Evolutionary conservation across 345 rosid species (phyloP).

Genomic region (Acer campestre): DNA sequence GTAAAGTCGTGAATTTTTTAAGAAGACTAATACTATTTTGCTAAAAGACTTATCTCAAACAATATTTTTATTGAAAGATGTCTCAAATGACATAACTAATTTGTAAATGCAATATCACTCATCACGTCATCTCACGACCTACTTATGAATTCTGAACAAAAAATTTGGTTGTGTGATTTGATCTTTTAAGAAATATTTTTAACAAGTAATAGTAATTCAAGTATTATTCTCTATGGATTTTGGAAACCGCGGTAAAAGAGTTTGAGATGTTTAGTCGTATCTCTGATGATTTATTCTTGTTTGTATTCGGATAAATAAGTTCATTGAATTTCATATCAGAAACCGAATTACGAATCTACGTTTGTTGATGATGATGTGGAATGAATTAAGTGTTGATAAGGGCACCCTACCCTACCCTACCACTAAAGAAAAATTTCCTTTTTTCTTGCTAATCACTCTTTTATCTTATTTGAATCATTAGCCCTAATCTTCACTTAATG

Average conservation of each 20-base stretch:
- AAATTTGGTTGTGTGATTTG: too few relatives aligned
- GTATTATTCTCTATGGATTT: not conserved
- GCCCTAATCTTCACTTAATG: slow-evolving; percentile 53
- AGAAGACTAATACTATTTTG: too few relatives aligned
- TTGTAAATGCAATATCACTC: too few relatives aligned
- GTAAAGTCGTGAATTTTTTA: too few relatives aligned
- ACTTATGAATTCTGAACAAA: too few relatives aligned
- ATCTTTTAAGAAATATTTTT: too few relatives aligned
- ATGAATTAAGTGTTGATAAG: slow-evolving; percentile 22
- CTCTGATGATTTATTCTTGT: not conserved
- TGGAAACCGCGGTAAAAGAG: too few relatives aligned
- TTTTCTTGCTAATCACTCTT: slow-evolving; percentile 22
- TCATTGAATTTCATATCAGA: slow-evolving; percentile 1
- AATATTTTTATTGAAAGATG: too few relatives aligned
- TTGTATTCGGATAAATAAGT: not conserved
- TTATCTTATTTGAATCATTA: slow-evolving; percentile 42
- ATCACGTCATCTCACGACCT: too few relatives aligned
- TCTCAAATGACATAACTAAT: too few relatives aligned
- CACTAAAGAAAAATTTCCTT: slow-evolving; percentile 23
- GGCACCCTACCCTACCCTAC: slow-evolving; percentile 40
- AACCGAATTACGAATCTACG: not conserved
- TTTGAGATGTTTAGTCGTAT: not conserved
- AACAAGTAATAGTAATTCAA: not conserved
- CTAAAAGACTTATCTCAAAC: too few relatives aligned
- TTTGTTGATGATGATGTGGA: not conserved